Evolutionary conservation across 2,329 filamentous ascomycete species (phyloP).

Genomic region (Aspergillus sp.): DNA sequence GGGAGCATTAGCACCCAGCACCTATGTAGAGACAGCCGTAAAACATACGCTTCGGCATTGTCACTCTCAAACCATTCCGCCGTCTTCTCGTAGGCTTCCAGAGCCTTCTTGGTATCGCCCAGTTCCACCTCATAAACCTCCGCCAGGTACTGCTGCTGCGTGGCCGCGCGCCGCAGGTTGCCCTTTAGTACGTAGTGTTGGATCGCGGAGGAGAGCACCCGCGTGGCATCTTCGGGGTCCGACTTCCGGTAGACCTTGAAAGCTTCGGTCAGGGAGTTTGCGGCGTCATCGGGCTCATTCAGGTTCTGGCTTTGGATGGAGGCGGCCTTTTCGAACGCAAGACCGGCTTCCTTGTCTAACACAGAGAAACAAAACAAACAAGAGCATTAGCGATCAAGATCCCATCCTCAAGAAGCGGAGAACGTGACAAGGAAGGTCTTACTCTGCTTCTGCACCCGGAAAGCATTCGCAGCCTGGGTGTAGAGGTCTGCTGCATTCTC

Average conservation of each 20-base stretch:
- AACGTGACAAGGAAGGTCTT: slow-evolving; percentile 28
- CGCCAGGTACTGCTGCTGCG: slow-evolving; percentile 83
- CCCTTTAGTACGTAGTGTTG: slow-evolving; percentile 84
- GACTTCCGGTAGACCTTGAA: slow-evolving; percentile 93
- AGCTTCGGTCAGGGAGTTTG: slow-evolving; percentile 82
- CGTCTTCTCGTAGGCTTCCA: slow-evolving; percentile 80
- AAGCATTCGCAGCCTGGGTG: slow-evolving; percentile 85
- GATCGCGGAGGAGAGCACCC: slow-evolving; percentile 77
- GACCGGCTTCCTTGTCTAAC: slow-evolving; percentile 77
- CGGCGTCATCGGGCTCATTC: slow-evolving; percentile 89
- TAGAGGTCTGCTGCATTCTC: slow-evolving; percentile 87
- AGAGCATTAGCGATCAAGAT: not conserved
- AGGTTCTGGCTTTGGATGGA: slow-evolving; percentile 74
- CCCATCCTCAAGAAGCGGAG: not conserved
- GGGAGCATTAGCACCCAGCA: not conserved
- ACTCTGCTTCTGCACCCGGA: slow-evolving; percentile 84
- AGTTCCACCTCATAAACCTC: slow-evolving; percentile 83
- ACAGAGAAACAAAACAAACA: not conserved
- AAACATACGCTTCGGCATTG: slow-evolving; percentile 70
- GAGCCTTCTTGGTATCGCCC: slow-evolving; percentile 72
- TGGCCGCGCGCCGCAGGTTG: slow-evolving; percentile 86
- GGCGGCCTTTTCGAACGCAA: slow-evolving; percentile 85
- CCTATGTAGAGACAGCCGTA: not conserved
- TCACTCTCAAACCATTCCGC: slow-evolving; percentile 88
- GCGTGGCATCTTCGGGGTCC: slow-evolving; percentile 76